Evolutionary conservation across 805 yeast genomes (phyloP), one percentile per base, ranked within the genome.

Genomic region (Ogataea philodendri): DNA sequence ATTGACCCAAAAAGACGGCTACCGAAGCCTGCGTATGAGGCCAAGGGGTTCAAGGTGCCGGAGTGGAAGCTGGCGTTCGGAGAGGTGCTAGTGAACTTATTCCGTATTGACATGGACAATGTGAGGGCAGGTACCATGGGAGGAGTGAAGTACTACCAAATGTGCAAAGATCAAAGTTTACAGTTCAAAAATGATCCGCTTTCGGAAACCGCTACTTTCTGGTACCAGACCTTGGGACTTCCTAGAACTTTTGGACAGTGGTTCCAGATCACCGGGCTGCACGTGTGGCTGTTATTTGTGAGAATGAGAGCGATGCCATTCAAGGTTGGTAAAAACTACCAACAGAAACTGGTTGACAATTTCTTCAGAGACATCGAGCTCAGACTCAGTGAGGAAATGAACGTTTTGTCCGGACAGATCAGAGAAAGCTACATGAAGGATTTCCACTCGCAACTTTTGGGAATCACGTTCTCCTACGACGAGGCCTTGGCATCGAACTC

Each of bases 301-400:
- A 80, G 98, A 57, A 89, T 93, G 96, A 78, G 99, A 60, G 94
- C 94, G 7, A 72, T 93, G 83, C 97, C 97, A 0, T 82, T 81
- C 58, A 82, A 86, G 52, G 80, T 85, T 56, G 94, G 96, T 25
- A 76, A 76, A 49, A 83, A 81, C 55, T 93, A 89, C 62, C 96
- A 93, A 61, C 96, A 89, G 62, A 87, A 87, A 56, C 63, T 93
- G 23, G 84, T 89, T 19, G 96, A 94, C 59, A 72, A 94, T 46
- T 77, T 86, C 28, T 93, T 93, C 66, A 76, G 78, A 45, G 97
- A 93, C 58, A 83, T 93, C 63, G 97, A 93, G 59, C 66, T 76
- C 53, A 78, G 95, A 56, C 70, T 93, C 61, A 76, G 82, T 39
- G 85, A 83, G 47, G 97, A 89, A 58, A 77, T 90, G 76, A 84